Conservation (phyloP, 2,329 filamentous ascomycete species). For the Sordariomycetes sp. region DNA sequence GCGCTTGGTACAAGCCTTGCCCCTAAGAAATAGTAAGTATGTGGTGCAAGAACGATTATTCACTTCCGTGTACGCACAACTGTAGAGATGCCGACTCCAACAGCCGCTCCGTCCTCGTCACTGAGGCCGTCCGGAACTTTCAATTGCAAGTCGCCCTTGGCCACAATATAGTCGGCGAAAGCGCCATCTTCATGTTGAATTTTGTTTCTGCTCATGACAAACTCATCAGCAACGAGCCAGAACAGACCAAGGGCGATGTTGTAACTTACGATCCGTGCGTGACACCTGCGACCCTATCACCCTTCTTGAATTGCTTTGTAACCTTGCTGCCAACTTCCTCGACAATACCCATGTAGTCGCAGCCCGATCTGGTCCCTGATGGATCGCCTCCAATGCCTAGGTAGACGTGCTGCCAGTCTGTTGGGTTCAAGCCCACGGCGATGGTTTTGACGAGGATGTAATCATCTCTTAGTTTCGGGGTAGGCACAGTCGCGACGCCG, state of each 20-base stretch:
- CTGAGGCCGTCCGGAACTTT: conserved; percentile 34
- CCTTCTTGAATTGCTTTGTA: conserved; percentile 30
- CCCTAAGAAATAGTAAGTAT: conserved; percentile 10
- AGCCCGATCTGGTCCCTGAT: conserved; percentile 21
- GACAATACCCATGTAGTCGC: conserved; percentile 37
- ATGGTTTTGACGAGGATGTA: conserved; percentile 20
- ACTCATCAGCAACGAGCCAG: background rate
- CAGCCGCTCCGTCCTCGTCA: conserved; percentile 34
- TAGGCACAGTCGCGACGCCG: background rate
- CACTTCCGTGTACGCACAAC: conserved; percentile 13
- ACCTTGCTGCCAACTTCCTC: conserved; percentile 33
- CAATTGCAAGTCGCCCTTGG: conserved; percentile 28
- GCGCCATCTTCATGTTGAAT: conserved; percentile 29
- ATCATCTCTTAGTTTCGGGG: conserved; percentile 6
- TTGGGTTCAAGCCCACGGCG: conserved; percentile 24
- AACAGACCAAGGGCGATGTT: background rate
- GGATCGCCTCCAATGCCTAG: background rate
- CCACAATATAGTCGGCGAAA: conserved; percentile 28
- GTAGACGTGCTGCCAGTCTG: conserved; percentile 23
- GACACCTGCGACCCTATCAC: conserved; percentile 36
- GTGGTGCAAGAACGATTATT: background rate
- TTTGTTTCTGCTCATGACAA: background rate
- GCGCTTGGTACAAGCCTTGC: conserved; percentile 36
- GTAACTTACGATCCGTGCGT: conserved; percentile 19
- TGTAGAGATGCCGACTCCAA: conserved; percentile 30